Conservation (phyloP, 441 rosid genomes). For the Euphorbia corollata region DNA sequence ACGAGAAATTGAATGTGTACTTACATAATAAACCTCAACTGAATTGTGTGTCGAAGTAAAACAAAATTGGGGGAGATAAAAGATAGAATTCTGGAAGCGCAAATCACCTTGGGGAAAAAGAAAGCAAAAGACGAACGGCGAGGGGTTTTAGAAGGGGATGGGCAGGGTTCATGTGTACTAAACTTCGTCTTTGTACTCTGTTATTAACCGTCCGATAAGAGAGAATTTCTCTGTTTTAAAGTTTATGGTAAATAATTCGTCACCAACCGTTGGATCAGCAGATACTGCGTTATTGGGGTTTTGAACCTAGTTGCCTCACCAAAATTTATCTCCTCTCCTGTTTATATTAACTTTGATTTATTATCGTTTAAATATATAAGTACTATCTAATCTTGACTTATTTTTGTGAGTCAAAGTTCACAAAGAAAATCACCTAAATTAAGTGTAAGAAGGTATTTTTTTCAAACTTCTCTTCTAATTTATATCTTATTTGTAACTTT, state of each 20-base stretch:
- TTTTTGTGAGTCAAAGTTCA: too few species aligned
- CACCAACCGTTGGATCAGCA: not conserved
- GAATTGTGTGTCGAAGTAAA: too few species aligned
- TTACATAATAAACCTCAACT: not conserved
- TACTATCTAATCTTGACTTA: too few species aligned
- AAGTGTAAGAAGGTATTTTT: too few species aligned
- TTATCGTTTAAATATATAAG: too few species aligned
- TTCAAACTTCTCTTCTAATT: too few species aligned
- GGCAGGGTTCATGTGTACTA: not conserved
- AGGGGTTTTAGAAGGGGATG: slow-evolving; percentile 7
- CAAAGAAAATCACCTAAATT: too few species aligned
- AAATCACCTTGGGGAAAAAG: too few species aligned
- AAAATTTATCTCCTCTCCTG: too few species aligned
- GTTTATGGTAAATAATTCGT: not conserved
- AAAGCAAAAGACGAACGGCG: too few species aligned
- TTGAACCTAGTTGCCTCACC: not conserved
- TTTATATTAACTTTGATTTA: too few species aligned
- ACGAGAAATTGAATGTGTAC: not conserved
- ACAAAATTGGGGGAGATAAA: not conserved
- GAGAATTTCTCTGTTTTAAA: not conserved
- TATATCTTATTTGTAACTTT: too few species aligned
- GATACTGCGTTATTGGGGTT: not conserved
- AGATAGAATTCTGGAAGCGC: not conserved
- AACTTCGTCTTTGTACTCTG: not conserved
- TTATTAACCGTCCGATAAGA: not conserved